Base-by-base conservation (phyloP, 129 eudicot species). In the Kitagawia praeruptora region DNA sequence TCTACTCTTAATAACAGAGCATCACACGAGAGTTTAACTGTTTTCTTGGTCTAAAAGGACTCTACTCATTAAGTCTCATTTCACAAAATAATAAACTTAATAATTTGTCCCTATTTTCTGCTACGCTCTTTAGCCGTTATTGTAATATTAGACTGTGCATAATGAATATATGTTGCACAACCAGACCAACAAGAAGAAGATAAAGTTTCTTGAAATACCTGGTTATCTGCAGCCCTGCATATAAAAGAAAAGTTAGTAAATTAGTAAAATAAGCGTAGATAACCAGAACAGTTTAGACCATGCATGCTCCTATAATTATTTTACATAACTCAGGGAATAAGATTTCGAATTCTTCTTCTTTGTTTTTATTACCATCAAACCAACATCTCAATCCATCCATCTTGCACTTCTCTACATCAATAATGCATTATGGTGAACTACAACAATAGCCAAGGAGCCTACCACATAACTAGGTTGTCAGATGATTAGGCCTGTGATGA, bases 211-310 rank as follows among this genome's bases (percentile, higher is more conserved):
- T 63, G 81, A 74, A 13, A 41, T 92, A 90, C 97, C 97, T 92
- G 96, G 77, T 90, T 90, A 86, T 92, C 97, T 63, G 78, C 96
- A 53, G 97, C 97, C 89, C 97, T 92, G 96, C 87, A 85, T 74
- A 75, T 42, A 18, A 61, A 72, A 63, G 14, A 64, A 72, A 41
- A 18, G 37, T 49, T 15, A 8, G 58, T 56, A 44, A 82, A 4
- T 77, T 6, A 82, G 39, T 23, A 27, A 41, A 37, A 27, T 58
- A 21, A 13, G 27, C 39, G 15, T 11, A 45, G 39, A n/a, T 72
- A 72, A 42, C 38, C 56, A 41, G n/a, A 31, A 45, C 47, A 25
- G 23, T 4, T 12, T 42, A 45, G 39, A 74, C 48, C 40, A 41
- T 46, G 31, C 56, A 74, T 74, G 40, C n/a, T 27, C 19, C 19